Evolutionary conservation across 208 protist genomes (phyloP), one percentile per base, ranked within the genome.

Genomic region (Crithidia brevicula): DNA sequence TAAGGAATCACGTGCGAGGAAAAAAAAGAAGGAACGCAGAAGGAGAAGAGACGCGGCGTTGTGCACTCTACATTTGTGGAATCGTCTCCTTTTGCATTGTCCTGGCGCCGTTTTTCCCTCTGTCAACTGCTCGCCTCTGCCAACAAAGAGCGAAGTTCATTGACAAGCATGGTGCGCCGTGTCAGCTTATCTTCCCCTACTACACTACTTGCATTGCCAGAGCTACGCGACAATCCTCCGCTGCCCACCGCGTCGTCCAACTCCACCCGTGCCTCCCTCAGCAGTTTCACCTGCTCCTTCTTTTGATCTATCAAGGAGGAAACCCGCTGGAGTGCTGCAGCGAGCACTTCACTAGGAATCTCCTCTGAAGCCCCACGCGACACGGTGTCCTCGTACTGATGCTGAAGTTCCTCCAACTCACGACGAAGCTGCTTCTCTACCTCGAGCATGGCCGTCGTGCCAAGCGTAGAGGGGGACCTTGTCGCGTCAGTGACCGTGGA

Each of bases 271-370:
- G 85, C 85, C 36, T 79, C 81, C 31, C 80, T 78, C 50, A 96
- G 73, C 22, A 97, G 65, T 18, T 82, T 79, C 30, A 95, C 77
- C 68, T 97, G 92, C 46, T 93, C 83, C 30, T 82, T 81, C 67
- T 95, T 97, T 25, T 85, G 81, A 6, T 95, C 81, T 31, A 97
- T 87, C 18, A 85, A 74, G 7, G 62, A 72, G 2, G 86, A 73
- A 20, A 97, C 68, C 16, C 76, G 83, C 13, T 80, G 74, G 51
- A 95, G 61, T 1, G 81, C 78, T 0, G 79, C 70, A 0, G 74
- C 77, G n/a, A 94, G 56, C 1, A 90, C 82, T 22, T 91, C 80
- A 11, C 70, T 74, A 13, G 83, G 76, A 16, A 91, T 59, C 16
- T 93, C 78, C 25, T 88, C 83, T 1, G 63, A 28, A 10, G 86